Evolutionary conservation across 352 stramenopile species (phyloP), one percentile per base, ranked within the genome.

Genomic region (Pythium vanterpoolii): DNA sequence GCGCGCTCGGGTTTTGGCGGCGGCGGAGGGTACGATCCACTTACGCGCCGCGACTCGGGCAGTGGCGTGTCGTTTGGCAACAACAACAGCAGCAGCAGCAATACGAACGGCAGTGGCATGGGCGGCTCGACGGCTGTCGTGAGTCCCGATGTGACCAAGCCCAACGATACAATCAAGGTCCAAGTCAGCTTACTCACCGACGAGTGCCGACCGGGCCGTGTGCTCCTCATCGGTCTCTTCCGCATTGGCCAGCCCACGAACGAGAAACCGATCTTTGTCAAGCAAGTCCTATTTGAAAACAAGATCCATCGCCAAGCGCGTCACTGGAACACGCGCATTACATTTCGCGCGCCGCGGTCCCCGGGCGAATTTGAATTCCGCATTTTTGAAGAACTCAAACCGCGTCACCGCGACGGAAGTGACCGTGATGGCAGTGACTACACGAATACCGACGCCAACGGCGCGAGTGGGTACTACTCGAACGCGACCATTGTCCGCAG

Each of bases 201-300:
- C 11, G 77, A 89, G 52, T 91, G 82, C 60, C 48, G 74, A 9
- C 59, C 64, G 9, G 77, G 79, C 3, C 79, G 83, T 21, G 73
- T 88, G 31, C 60, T 93, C 8, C 76, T 93, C 48, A 79, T 93
- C 31, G 84, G 84, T 0, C 79, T 93, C 30, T 93, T 92, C 47
- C 84, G 84, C 26, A 65, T 80, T 5, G 77, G 79, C n/a, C 84
- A 92, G 26, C 68, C 73, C 18, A 83, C 78, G 7, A 90, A 90
- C 48, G 79, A 91, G 57, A 87, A 87, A 34, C 84, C 84, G 19
- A 92, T 93, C 55, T 93, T 93, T 38, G 77, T 93, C 36, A 90
- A 90, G 59, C 81, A 90, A 48, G 76, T 93, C 19, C 74, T 91
- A 0, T 90, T 91, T 39, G 82, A 93, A 60, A 85, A 85, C 71